A percentile compares a stretch with the other conserved stretches of the same genome.
These are phyloP conservation scores for Fusarium bulbicola DNA, from an alignment of 2,329 filamentous ascomycete species.

Conservation along the genomic window DNA sequence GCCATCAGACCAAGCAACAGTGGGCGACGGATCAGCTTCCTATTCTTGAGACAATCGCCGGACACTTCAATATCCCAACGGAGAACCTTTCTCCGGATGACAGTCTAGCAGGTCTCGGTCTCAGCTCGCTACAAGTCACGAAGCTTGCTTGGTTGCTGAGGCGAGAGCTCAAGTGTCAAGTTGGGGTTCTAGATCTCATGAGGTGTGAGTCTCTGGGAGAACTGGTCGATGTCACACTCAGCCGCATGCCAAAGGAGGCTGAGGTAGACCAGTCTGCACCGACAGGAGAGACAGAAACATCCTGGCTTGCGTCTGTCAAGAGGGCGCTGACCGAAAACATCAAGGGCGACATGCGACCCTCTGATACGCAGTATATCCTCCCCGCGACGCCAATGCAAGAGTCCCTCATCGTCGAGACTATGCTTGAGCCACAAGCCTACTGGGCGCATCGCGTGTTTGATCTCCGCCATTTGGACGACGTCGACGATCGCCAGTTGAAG, in stretches of 20 bases:
- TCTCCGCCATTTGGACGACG: not conserved
- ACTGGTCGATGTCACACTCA: not conserved
- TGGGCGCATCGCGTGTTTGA: conserved; percentile 26
- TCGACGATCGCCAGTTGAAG: conserved; percentile 3
- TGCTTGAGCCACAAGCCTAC: conserved; percentile 19
- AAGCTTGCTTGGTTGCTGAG: conserved; percentile 17
- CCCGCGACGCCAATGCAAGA: conserved; percentile 20
- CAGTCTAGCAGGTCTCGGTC: conserved; percentile 16
- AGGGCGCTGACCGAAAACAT: not conserved
- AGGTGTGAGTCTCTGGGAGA: conserved; percentile 5
- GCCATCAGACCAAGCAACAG: not conserved
- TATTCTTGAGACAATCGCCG: not conserved
- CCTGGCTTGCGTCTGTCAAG: conserved; percentile 5
- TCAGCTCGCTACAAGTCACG: conserved; percentile 25
- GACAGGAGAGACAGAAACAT: not conserved
- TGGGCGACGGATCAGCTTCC: not conserved
- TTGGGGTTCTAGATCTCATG: conserved; percentile 23
- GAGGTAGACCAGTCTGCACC: rapidly evolving
- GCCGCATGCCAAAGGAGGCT: not conserved
- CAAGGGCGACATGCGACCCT: not conserved
- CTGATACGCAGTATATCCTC: not conserved
- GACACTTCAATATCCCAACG: conserved; percentile 7
- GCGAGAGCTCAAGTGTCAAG: conserved; percentile 6
- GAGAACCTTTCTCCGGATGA: conserved; percentile 1
- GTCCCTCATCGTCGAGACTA: conserved; percentile 20